Base-by-base conservation (phyloP, 768 basidiomycete species). In the Serendipita indica region DNA sequence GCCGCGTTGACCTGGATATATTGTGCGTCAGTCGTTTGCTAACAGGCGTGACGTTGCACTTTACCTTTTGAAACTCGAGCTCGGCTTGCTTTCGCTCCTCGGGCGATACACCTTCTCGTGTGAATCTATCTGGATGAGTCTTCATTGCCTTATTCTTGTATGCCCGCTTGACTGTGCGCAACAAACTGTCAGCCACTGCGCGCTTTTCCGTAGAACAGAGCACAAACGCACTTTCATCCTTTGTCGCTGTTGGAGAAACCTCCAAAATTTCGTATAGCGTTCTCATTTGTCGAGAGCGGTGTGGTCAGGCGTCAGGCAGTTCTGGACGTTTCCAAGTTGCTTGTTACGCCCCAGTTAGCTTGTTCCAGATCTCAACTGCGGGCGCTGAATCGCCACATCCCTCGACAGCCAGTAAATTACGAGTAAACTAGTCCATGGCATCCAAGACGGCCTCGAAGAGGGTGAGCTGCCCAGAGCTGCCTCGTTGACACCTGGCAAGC, bases 401-500 rank as follows among this genome's bases (percentile, higher is more conserved):
- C n/a, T n/a, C n/a, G n/a, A n/a, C n/a, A n/a, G n/a, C n/a, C n/a
- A n/a, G n/a, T n/a, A n/a, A n/a, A n/a, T n/a, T n/a, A n/a, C n/a
- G n/a, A n/a, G 35, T 39, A 43, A n/a, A 43, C 5, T 6, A 18
- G 7, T n/a, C 5, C 20, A 54, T 54, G 49, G 49, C 49, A 10
- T 54, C 49, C 3, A 54, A 54, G 30, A 54, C 49, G 20, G 49
- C 49, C 10, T 54, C 49, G 22, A 54, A 54, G 49, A 18, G 49
- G 49, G 49, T 54, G 10, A 25, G 49, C 30, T 22, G 4, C 20
- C 57, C 57, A n/a, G 34, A 58, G 34, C 57, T 58, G 28, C 16
- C 57, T 14, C n/a, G 14, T 39, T 49, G 20, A n/a, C 45, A 49
- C 45, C 12, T 57, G 35, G 28, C 43, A 3, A 58, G 14, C 7